Percentiles rank a stretch among this genome's conserved stretches.
Evolutionary conservation across 495 filamentous ascomycete species (phyloP).

Genomic region (Penicillium bialowiezense): DNA sequence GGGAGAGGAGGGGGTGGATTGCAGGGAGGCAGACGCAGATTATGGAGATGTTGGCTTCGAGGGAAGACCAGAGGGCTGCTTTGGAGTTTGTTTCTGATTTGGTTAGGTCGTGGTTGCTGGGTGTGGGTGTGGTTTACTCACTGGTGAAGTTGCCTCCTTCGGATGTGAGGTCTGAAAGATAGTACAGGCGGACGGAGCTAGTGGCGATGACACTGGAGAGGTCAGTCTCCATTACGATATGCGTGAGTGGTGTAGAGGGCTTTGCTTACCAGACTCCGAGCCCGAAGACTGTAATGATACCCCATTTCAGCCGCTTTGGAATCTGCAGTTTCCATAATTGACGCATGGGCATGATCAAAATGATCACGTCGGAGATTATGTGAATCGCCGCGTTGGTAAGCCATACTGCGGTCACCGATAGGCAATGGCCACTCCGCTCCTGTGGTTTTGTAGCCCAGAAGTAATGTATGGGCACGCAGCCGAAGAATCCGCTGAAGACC

Average conservation of each 20-base stretch:
- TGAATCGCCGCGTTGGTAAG: conserved; percentile 45
- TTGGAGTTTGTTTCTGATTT: conserved; percentile 40
- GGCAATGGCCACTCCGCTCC: conserved; percentile 18
- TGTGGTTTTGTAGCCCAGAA: conserved; percentile 24
- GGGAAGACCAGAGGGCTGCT: conserved; percentile 67
- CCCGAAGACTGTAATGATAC: conserved; percentile 42
- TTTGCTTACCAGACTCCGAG: conserved; percentile 47
- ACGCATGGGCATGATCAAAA: conserved; percentile 47
- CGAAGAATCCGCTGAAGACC: conserved; percentile 35
- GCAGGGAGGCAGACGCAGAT: conserved; percentile 81
- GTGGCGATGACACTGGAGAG: conserved; percentile 35
- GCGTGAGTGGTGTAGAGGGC: neutral
- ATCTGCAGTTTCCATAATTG: conserved; percentile 39
- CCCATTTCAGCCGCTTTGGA: conserved; percentile 37
- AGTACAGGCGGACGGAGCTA: conserved; percentile 31
- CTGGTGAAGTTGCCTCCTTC: conserved; percentile 17
- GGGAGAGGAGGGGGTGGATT: conserved; percentile 72
- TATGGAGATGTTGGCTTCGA: conserved; percentile 80
- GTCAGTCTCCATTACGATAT: neutral
- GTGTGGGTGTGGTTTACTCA: conserved; percentile 5
- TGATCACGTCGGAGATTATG: conserved; percentile 43
- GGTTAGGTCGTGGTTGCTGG: neutral
- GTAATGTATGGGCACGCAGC: conserved; percentile 32
- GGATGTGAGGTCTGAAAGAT: conserved; percentile 19
- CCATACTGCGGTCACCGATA: conserved; percentile 35